Conservation (phyloP, 148 eudicot genomes). For the Amaranthus cruentus region DNA sequence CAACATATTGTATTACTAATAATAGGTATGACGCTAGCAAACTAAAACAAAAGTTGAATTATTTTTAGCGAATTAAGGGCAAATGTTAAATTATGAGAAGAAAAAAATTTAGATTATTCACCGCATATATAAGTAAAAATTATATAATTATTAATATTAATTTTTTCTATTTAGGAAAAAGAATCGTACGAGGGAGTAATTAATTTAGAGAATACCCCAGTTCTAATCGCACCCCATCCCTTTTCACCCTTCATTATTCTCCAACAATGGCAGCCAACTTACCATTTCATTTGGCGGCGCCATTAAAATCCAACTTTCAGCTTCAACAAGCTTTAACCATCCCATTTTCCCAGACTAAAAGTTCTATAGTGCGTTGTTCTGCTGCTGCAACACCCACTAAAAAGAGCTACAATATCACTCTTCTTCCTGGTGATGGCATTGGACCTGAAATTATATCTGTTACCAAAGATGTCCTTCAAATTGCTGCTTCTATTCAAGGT, state of each 20-base stretch:
- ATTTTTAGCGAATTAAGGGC: no score
- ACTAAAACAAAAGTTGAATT: no score
- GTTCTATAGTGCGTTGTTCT: slow-evolving; percentile 39
- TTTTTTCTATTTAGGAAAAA: no score
- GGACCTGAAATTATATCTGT: slow-evolving; percentile 91
- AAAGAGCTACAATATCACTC: slow-evolving; percentile 61
- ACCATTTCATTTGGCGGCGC: slow-evolving; percentile 32
- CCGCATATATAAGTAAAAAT: no score
- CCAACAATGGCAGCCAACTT: slow-evolving; percentile 56
- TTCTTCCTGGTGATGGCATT: slow-evolving; percentile 94
- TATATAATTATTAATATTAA: no score
- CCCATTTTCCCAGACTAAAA: slow-evolving; percentile 1
- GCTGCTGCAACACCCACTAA: slow-evolving; percentile 37
- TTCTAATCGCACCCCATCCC: no score
- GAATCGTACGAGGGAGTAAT: no score
- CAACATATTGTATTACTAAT: no score
- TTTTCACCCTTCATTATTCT: background rate
- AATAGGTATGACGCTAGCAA: no score
- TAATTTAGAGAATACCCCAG: no score
- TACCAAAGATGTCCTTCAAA: slow-evolving; percentile 62
- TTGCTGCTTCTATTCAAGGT: slow-evolving; percentile 79
- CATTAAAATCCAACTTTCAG: slow-evolving; percentile 32
- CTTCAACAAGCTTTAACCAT: background rate
- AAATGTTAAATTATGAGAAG: no score
- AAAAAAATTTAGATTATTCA: no score